A percentile compares a stretch with the other conserved stretches of the same genome.
phyloP scores from a whole-genome alignment of 495 filamentous ascomycete species.

The Acidomyces sp. region DNA sequence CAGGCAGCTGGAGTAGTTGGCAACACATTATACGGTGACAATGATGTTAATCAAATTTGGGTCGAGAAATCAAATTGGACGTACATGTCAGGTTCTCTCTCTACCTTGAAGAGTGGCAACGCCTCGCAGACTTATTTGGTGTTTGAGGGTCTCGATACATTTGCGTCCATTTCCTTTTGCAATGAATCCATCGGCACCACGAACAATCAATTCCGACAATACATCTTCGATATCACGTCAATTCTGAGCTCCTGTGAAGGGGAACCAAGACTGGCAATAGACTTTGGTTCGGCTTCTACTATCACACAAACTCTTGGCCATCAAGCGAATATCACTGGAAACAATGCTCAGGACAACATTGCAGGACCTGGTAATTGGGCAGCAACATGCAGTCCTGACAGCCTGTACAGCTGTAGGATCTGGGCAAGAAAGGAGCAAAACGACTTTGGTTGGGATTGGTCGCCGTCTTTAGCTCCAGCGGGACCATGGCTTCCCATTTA shows the following conservation, averaged over 20 bases:
- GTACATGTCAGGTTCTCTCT: slow-evolving; percentile 42
- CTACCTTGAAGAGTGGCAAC: slow-evolving; percentile 32
- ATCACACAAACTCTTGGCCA: no score
- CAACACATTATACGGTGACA: slow-evolving; percentile 38
- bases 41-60: slow-evolving; percentile 53
- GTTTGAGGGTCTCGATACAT: slow-evolving; percentile 57
- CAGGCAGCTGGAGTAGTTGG: slow-evolving; percentile 33
- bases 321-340: no score
- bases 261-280: slow-evolving; percentile 34
- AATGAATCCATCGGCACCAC: slow-evolving; percentile 47
- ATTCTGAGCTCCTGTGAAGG: slow-evolving; percentile 34
- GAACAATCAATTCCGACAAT: slow-evolving; percentile 62
- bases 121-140: slow-evolving; percentile 24
- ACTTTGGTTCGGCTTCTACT: slow-evolving; percentile 45
- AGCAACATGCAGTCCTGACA: slow-evolving; percentile 24
- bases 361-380: slow-evolving; percentile 31
- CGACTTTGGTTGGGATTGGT: slow-evolving; percentile 65
- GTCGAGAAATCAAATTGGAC: slow-evolving; percentile 49
- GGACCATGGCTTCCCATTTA: slow-evolving; percentile 55
- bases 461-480: slow-evolving; percentile 51
- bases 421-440: slow-evolving; percentile 58
- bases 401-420: slow-evolving; percentile 42
- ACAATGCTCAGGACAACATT: slow-evolving; percentile 41
- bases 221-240: slow-evolving; percentile 50
- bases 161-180: slow-evolving; percentile 49